Conservation (phyloP, 73 alveolate species). For the Paramecium tetraurelia region DNA sequence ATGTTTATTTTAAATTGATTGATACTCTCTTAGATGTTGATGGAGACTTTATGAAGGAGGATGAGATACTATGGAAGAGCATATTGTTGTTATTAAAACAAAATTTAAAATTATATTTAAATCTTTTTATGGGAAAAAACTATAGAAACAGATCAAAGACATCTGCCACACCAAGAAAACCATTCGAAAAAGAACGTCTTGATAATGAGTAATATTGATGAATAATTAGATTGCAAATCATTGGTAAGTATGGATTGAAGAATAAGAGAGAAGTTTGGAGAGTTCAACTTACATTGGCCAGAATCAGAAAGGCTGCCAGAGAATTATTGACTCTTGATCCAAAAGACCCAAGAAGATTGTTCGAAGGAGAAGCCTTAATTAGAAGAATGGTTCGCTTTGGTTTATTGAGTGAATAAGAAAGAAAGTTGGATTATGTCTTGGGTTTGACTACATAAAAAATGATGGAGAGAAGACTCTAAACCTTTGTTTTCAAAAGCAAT, state of each 20-base stretch:
- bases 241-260: slow-evolving; percentile 97
- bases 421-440: slow-evolving; percentile 97
- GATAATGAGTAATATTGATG: slow-evolving; percentile 75
- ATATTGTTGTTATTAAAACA: neutral
- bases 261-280: slow-evolving; percentile 99
- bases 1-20: neutral
- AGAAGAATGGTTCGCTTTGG: slow-evolving; percentile 97
- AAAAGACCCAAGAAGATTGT: slow-evolving; percentile 93
- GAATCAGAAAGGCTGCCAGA: slow-evolving; percentile 98
- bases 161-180: slow-evolving; percentile 88
- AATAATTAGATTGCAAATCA: slow-evolving; percentile 71
- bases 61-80: neutral
- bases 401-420: slow-evolving; percentile 85
- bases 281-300: slow-evolving; percentile 91
- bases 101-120: neutral
- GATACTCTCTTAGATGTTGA: neutral
- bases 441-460: slow-evolving; percentile 85
- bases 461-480: slow-evolving; percentile 99
- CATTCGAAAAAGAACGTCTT: slow-evolving; percentile 94
- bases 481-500: slow-evolving; percentile 86
- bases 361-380: slow-evolving; percentile 96
- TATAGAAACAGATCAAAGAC: slow-evolving; percentile 72
- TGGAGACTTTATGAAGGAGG: neutral
- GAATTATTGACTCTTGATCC: slow-evolving; percentile 95
- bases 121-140: slow-evolving; percentile 52